A percentile compares a stretch with the other conserved stretches of the same genome.
Conservation (phyloP, 192 early-diverging fungal genomes). For the Coemansia sp. region DNA sequence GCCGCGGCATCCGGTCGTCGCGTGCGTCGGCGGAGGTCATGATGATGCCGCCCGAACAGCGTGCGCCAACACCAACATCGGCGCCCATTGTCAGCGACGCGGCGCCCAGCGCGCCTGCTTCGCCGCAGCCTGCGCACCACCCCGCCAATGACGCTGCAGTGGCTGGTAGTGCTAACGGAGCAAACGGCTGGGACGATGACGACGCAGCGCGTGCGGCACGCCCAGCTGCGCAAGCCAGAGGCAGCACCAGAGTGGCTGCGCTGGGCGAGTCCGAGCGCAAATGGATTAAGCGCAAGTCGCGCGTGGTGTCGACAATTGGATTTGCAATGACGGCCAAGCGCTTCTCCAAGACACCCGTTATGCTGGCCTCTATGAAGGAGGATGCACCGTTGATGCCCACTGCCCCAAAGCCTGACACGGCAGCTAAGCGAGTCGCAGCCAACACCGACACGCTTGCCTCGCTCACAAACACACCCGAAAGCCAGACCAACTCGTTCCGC, state of each 20-base stretch:
- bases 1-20: constrained; percentile 8
- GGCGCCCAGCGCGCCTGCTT: constrained; percentile 11
- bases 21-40: constrained; percentile 20
- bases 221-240: constrained; percentile 2
- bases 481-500: constrained; percentile 11
- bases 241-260: constrained; percentile 9
- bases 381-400: constrained; percentile 14
- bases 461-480: constrained; percentile 1
- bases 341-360: constrained; percentile 17
- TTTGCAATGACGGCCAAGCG: constrained; percentile 25
- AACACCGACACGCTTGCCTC: constrained; percentile 1
- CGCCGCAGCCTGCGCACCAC: constrained; percentile 19
- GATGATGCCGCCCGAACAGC: constrained; percentile 7
- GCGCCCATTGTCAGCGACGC: constrained; percentile 16
- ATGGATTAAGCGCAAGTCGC: constrained; percentile 56
- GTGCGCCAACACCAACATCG: constrained; percentile 23
- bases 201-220: constrained; percentile 5
- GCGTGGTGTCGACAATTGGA: constrained; percentile 36
- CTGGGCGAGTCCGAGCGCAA: constrained; percentile 15
- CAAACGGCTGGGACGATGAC: constrained; percentile 11
- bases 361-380: constrained; percentile 17
- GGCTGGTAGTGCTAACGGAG: constrained; percentile 2
- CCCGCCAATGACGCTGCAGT: neutral
- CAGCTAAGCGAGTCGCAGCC: constrained; percentile 1
- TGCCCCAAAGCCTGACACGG: neutral